Conservation (phyloP, 2,329 filamentous ascomycete genomes). For the Arthrobotrys pseudoclavata region DNA sequence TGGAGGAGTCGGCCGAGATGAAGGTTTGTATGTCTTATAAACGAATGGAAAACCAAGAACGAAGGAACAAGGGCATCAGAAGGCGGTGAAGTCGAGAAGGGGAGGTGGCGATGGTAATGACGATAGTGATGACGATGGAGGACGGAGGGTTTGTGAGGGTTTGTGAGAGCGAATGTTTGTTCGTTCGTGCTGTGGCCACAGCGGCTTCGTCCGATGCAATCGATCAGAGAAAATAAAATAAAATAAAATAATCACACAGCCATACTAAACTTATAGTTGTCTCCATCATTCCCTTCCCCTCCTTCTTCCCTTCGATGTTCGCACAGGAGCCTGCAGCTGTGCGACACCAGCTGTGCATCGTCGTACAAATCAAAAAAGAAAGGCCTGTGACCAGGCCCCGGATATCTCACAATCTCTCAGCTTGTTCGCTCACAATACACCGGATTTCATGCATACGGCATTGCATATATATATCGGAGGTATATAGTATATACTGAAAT, state of each 20-base stretch:
- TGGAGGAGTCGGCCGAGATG: conserved; percentile 52
- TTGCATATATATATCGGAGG: neutral
- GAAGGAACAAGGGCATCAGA: neutral
- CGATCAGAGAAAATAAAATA: too few species aligned
- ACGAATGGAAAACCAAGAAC: conserved; percentile 37
- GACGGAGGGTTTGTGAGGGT: neutral
- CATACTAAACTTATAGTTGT: neutral
- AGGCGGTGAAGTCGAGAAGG: conserved; percentile 3
- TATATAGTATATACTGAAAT: conserved; percentile 8
- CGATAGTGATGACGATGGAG: neutral
- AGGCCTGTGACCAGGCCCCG: too few species aligned
- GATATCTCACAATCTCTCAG: too few species aligned
- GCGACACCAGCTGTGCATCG: conserved; percentile 10
- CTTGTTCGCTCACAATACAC: too few species aligned
- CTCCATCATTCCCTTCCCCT: neutral
- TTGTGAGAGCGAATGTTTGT: neutral
- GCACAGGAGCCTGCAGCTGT: conserved; percentile 6
- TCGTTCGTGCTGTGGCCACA: too few species aligned
- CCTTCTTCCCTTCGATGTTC: neutral
- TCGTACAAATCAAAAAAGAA: neutral
- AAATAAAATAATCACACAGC: neutral
- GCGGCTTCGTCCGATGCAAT: too few species aligned
- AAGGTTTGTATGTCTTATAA: neutral
- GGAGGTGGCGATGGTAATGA: neutral
- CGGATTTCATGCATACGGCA: too few species aligned